Evolutionary conservation across 768 basidiomycete species (phyloP), one percentile per base, ranked within the genome.

Genomic region (Phlebiopsis gigantea): DNA sequence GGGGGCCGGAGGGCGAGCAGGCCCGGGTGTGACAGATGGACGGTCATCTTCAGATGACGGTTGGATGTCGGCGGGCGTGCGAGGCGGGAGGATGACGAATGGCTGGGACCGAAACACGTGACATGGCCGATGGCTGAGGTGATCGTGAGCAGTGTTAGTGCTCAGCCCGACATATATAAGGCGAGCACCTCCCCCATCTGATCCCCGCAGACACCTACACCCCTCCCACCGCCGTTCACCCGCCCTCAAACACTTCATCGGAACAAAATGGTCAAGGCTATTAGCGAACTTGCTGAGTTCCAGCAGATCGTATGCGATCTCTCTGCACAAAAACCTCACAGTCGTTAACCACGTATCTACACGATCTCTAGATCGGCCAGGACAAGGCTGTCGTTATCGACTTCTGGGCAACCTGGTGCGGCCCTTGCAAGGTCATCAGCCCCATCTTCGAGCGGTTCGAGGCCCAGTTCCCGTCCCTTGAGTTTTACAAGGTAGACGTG

Each of bases 361-460:
- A 31, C 24, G 30, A 17, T 12, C 17, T 30, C 17, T 30, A 77
- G 75, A 81, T 84, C 64, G 73, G 72, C 63, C 68, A 74, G 55
- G 75, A 72, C 57, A 76, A 76, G 62, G 69, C 73, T 59, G 70
- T 76, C 60, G 66, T 85, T 17, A 75, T 90, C 64, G 85, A 90
- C 71, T 88, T 90, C 72, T 87, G 84, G 84, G 88, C 88, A 41
- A 78, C 80, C 1, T 88, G 88, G 87, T 88, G 83, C 69, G 85
- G 85, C 15, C 86, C 87, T 14, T 88, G 87, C 80, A 76, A 71
- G 55, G 60, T 75, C 41, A 87, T 89, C 70, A 79, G 79, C 19
- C 87, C 87, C 53, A 65, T 85, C 42, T 83, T 88, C 61, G 83
- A 87, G 68, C 73, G 77, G 60, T 65, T 85, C n/a, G 75, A 82